These are phyloP conservation scores for Linum trigynum DNA, from an alignment of 345 rosid species.

Conservation along the genomic window DNA sequence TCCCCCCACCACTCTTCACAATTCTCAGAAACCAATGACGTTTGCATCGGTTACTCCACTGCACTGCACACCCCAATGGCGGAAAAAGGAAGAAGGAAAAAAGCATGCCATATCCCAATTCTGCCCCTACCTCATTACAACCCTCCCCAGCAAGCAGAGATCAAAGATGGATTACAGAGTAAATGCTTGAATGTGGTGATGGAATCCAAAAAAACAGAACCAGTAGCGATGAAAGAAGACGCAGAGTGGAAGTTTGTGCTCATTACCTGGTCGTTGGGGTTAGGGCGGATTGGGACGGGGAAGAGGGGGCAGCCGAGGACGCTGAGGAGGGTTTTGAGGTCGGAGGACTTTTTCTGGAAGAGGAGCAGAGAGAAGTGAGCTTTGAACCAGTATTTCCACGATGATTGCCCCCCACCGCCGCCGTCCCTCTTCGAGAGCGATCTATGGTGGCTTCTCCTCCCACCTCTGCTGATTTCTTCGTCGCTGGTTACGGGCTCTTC, in stretches of 20 bases:
- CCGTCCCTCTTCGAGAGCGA: too few species aligned
- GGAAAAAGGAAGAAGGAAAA: background rate
- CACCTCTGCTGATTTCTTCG: slow-evolving; percentile 19
- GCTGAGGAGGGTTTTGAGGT: slow-evolving; percentile 58
- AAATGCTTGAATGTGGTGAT: too few species aligned
- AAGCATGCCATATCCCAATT: slow-evolving; percentile 19
- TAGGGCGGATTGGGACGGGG: slow-evolving; percentile 47
- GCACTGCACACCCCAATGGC: too few species aligned
- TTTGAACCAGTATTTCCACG: slow-evolving; percentile 73
- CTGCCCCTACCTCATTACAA: too few species aligned
- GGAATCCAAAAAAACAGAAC: too few species aligned
- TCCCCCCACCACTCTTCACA: too few species aligned
- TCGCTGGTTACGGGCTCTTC: slow-evolving; percentile 65
- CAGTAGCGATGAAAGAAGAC: too few species aligned
- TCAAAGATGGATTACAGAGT: too few species aligned
- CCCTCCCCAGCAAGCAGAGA: too few species aligned
- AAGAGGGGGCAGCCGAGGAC: slow-evolving; percentile 89
- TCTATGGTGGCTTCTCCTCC: slow-evolving; percentile 21
- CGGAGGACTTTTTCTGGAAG: slow-evolving; percentile 40
- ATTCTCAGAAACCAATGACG: too few species aligned
- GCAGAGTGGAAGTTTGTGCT: background rate
- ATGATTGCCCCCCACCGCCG: background rate
- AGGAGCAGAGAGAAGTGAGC: slow-evolving; percentile 36
- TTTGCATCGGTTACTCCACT: too few species aligned
- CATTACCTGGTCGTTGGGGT: slow-evolving; percentile 30